Evolutionary conservation across 495 filamentous ascomycete genomes (phyloP), one percentile per base, ranked within the genome.

Genomic region (Podospora pseudoanserina): DNA sequence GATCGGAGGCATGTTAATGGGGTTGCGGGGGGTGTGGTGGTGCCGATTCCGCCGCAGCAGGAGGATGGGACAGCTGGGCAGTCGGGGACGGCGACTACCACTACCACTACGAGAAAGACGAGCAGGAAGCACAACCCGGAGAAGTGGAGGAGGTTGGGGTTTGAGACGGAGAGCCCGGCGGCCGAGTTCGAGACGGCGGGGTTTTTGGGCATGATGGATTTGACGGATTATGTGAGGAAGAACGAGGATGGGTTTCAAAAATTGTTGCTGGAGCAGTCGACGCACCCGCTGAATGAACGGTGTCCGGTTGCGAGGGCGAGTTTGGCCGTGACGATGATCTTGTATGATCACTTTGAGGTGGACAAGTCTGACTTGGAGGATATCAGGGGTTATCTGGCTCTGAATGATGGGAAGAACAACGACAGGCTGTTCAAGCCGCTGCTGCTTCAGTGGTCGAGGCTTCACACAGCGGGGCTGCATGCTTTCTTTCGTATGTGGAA

Each of bases 341-440:
- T 99, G 16, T 97, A 95, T 77, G 93, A 98, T 68, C 93, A 97
- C 81, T 99, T 99, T 70, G 92, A 96, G 68, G 90, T 97, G 34
- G 92, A 95, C 68, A 94, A 92, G 73, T 89, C 91, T 2, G 92
- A 95, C 64, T 79, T 90, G 67, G 91, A 94, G 68, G 94, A 97
- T 71, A 81, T 86, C 5, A 91, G 92, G 76, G 88, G 84, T 13
- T 95, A 94, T 69, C 83, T 91, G 67, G 78, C 89, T 3, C 78
- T 95, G 59, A 94, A 97, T 68, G 91, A 91, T 23, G 86, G 87
- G 26, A 86, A 90, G 32, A 88, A 91, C 57, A 86, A 96, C 70
- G 95, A 99, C 76, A 91, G 88, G 74, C 79, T 96, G 23, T 98
- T 97, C 81, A 88, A 88, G 27, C 96, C 95, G 1, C 79, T 97